Conservation (phyloP, 2,329 filamentous ascomycete genomes). For the Beauveria scarabaeidicola region DNA sequence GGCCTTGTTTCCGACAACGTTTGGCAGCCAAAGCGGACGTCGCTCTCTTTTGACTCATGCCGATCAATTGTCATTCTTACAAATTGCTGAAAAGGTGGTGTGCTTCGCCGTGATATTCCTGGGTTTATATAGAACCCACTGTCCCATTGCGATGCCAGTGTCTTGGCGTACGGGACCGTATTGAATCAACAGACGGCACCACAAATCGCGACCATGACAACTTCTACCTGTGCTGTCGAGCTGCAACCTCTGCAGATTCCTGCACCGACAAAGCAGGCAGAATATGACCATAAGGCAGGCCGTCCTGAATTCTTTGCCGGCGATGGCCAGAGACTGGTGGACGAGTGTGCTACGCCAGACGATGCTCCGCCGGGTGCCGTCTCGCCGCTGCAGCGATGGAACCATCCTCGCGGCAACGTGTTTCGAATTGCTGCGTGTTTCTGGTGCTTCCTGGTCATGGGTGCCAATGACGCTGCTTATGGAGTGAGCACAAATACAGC, state of each 20-base stretch:
- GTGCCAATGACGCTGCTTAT: constrained; percentile 50
- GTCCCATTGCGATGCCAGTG: background rate
- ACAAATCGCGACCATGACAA: background rate
- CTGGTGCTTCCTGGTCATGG: constrained; percentile 49
- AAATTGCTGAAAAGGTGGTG: background rate
- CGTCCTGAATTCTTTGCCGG: background rate
- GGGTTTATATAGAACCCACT: background rate
- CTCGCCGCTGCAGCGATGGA: constrained; percentile 34
- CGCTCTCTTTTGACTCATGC: background rate
- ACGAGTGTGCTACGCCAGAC: constrained; percentile 4
- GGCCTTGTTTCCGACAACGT: background rate
- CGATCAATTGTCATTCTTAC: background rate
- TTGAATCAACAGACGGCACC: background rate
- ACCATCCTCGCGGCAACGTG: constrained; percentile 38
- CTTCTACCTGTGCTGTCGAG: constrained; percentile 1
- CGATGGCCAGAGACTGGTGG: background rate
- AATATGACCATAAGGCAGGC: background rate
- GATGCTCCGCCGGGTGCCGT: background rate
- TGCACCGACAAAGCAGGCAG: background rate
- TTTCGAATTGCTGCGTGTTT: constrained; percentile 44
- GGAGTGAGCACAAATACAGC: constrained; percentile 34
- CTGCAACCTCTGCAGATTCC: constrained; percentile 1
- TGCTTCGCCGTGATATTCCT: background rate
- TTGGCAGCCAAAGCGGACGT: background rate
- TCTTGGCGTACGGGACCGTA: background rate